Evolutionary conservation across 345 rosid genomes (phyloP), one percentile per base, ranked within the genome.

Genomic region (Syzygium jambos): DNA sequence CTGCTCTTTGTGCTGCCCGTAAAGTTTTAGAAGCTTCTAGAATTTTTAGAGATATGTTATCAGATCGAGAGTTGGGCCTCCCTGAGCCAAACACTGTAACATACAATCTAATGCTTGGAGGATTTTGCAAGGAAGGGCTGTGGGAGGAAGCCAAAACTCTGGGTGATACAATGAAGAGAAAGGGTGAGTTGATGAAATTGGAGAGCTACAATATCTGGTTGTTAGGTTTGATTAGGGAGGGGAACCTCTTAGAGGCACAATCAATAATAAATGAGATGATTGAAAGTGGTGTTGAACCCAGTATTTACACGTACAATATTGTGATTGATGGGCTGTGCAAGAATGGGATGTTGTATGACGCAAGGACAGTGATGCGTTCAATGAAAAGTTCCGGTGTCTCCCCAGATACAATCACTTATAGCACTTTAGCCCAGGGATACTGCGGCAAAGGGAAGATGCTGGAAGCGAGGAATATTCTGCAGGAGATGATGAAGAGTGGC

Each of bases 31-130:
- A 98, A 52, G 99, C 99, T 54, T 95, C 97, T 86, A 93, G 97
- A 87, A 96, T 98, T 90, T 98, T 96, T 89, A 93, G 98, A 57
- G 99, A 98, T 87, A 96, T 98, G 99, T 95, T 94, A 88, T 80
- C 93, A 27, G 99, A 95, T 90, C 93, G 92, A 86, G 93, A 90
- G 68, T 85, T 94, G 87, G 99, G 99, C 90, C 90, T 98, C 89
- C 99, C 99, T 85, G 94, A 88, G 87, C 99, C 99, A 29, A 95
- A 95, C 92, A 34, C 86, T 77, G 86, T 95, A 87, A 95, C 98
- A 0, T 95, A 95, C 89, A 95, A 98, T 90, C 92, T 96, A 91
- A 94, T 98, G 96, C 92, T 96, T 17, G 89, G 93, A 86, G 99
- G 98, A 51, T 98, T 98, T 88, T 96, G 92, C 86, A 92, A 92